phyloP scores from a whole-genome alignment of 805 yeast genomes.

The Debaryomyces hansenii region DNA sequence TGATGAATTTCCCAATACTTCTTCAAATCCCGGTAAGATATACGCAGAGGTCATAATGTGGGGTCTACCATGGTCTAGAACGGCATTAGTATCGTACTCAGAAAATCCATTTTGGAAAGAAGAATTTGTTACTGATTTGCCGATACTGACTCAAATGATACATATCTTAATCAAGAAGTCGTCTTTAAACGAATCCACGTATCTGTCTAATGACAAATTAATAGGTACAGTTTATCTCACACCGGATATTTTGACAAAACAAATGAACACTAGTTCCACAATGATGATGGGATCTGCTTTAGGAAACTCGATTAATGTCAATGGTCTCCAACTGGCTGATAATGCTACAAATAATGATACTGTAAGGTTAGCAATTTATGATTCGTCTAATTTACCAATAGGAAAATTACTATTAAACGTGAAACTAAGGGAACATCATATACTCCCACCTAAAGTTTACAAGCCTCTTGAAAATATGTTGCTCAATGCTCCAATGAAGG shows the following conservation, averaged over 20 bases:
- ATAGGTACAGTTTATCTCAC: conserved; percentile 57
- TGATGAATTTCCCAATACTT: conserved; percentile 18
- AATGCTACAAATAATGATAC: conserved; percentile 26
- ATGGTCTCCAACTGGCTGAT: conserved; percentile 8
- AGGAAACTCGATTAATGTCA: conserved; percentile 22
- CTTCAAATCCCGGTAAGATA: conserved; percentile 25
- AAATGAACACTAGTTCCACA: conserved; percentile 31
- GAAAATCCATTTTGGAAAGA: conserved; percentile 82
- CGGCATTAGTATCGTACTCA: conserved; percentile 56
- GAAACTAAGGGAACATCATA: conserved; percentile 50
- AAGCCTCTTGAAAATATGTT: conserved; percentile 63
- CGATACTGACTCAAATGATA: conserved; percentile 53
- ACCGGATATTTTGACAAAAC: conserved; percentile 47
- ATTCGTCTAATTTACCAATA: conserved; percentile 42
- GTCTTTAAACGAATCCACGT: conserved; percentile 17
- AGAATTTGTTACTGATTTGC: conserved; percentile 60
- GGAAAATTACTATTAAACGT: conserved; percentile 61
- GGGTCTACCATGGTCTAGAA: conserved; percentile 75
- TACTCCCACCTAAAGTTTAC: conserved; percentile 62
- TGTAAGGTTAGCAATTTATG: conserved; percentile 47
- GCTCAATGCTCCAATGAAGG: conserved; percentile 49
- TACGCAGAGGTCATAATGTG: conserved; percentile 76
- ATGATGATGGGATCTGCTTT: conserved; percentile 27
- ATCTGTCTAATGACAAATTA: conserved; percentile 36
- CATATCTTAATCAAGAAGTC: conserved; percentile 47